phyloP scores from a whole-genome alignment of 116 monocot genomes.

The Posidonia oceanica region DNA sequence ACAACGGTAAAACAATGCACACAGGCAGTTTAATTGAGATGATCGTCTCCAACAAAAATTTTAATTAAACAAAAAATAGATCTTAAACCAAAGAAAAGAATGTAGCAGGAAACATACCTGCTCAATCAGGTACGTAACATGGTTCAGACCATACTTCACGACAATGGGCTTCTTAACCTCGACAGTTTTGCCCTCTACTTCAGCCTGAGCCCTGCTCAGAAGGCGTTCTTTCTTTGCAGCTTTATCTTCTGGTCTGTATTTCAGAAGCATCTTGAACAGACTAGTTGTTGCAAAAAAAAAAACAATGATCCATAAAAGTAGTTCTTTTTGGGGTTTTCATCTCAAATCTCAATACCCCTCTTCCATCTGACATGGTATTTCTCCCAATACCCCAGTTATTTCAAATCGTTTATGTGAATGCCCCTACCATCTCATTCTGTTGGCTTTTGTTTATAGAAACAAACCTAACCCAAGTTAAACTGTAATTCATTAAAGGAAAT shows the following conservation, averaged over 20 bases:
- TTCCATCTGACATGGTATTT: too few relatives aligned
- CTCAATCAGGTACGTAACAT: slow-evolving; percentile 66
- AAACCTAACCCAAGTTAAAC: too few relatives aligned
- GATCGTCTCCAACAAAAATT: too few relatives aligned
- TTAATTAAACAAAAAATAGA: neutral
- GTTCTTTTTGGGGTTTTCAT: too few relatives aligned
- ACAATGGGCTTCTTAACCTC: slow-evolving; percentile 79
- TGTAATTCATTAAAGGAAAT: too few relatives aligned
- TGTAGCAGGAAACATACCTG: slow-evolving; percentile 22
- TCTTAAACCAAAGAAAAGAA: neutral
- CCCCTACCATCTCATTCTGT: too few relatives aligned
- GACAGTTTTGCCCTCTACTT: slow-evolving; percentile 71
- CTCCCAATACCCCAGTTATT: too few relatives aligned
- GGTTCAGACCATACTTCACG: slow-evolving; percentile 66
- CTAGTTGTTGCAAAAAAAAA: slow-evolving; percentile 42
- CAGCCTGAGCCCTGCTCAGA: slow-evolving; percentile 76
- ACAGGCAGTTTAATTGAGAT: neutral
- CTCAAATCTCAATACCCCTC: too few relatives aligned
- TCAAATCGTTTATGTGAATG: too few relatives aligned
- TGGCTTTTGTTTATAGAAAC: too few relatives aligned
- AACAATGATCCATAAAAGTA: neutral
- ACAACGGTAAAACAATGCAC: neutral
- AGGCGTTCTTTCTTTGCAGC: slow-evolving; percentile 83
- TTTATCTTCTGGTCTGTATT: slow-evolving; percentile 81
- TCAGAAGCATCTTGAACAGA: slow-evolving; percentile 76